Evolutionary conservation across 345 rosid species (phyloP).

Genomic region (Gossypium herbaceum): DNA sequence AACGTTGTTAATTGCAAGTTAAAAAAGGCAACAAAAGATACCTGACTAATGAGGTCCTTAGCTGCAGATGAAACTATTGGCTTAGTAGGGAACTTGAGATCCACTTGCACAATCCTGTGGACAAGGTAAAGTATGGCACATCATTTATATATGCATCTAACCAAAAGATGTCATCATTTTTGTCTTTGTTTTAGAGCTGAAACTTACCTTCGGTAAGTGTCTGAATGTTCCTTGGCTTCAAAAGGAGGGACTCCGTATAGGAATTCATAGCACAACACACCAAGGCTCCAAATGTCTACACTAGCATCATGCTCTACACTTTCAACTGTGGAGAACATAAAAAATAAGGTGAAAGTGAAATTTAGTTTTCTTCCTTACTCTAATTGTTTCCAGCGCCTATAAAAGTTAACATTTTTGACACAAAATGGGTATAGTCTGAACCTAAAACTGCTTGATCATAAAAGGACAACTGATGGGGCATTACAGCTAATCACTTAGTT

Average conservation of each 20-base stretch:
- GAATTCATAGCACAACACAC: slow-evolving; percentile 89
- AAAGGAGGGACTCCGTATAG: slow-evolving; percentile 88
- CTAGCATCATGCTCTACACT: slow-evolving; percentile 94
- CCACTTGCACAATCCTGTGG: slow-evolving; percentile 91
- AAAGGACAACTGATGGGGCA: neutral
- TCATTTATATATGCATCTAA: neutral
- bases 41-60: slow-evolving; percentile 91
- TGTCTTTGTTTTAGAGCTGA: neutral
- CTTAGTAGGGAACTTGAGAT: slow-evolving; percentile 83
- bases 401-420: neutral
- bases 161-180: neutral
- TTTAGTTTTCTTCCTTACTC: neutral
- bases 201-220: slow-evolving; percentile 77
- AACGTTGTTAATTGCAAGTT: neutral
- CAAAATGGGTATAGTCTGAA: neutral
- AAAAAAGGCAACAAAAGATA: slow-evolving; percentile 10
- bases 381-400: neutral
- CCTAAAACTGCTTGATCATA: neutral
- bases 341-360: slow-evolving; percentile 10
- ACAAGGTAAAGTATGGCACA: neutral
- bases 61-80: slow-evolving; percentile 87
- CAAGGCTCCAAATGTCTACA: slow-evolving; percentile 99
- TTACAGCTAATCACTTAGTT: neutral
- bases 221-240: slow-evolving; percentile 91
- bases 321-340: slow-evolving; percentile 50